Conservation (phyloP, 805 yeast genomes). For the Candida orba region DNA sequence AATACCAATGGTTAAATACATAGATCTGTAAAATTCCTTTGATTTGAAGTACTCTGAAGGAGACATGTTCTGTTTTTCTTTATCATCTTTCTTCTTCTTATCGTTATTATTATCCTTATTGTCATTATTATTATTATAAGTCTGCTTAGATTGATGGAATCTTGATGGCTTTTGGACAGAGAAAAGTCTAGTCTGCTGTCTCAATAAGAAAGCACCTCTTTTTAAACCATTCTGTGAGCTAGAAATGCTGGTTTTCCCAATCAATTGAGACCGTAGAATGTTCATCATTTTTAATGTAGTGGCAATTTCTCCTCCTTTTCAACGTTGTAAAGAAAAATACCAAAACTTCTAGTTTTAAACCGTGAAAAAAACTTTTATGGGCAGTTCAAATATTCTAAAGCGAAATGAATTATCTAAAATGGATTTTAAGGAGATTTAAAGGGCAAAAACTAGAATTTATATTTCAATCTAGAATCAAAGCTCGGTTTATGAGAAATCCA, state of each 20-base stretch:
- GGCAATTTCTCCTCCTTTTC: background rate
- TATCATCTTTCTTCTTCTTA: slow-evolving; percentile 10
- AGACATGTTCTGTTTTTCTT: slow-evolving; percentile 22
- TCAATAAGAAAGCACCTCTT: background rate
- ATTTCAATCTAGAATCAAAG: background rate
- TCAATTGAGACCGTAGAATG: background rate
- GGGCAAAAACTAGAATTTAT: no score
- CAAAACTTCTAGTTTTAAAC: no score
- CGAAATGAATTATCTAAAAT: no score
- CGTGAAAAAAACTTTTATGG: no score
- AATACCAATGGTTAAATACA: slow-evolving; percentile 32
- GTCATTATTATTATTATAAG: slow-evolving; percentile 6
- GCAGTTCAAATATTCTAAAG: no score
- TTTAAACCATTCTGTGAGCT: no score
- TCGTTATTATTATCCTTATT: slow-evolving; percentile 8
- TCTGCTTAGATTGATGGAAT: slow-evolving; percentile 9
- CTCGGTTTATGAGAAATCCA: background rate
- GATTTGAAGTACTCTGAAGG: slow-evolving; percentile 33
- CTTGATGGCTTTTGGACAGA: slow-evolving; percentile 3
- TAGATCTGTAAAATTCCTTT: slow-evolving; percentile 33
- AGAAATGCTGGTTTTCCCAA: background rate
- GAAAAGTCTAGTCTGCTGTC: slow-evolving; percentile 2
- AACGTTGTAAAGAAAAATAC: no score
- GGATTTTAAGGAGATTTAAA: no score
- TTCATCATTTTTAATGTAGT: background rate